Conservation (phyloP, 495 filamentous ascomycete species). For the Schizothecium vesticola region DNA sequence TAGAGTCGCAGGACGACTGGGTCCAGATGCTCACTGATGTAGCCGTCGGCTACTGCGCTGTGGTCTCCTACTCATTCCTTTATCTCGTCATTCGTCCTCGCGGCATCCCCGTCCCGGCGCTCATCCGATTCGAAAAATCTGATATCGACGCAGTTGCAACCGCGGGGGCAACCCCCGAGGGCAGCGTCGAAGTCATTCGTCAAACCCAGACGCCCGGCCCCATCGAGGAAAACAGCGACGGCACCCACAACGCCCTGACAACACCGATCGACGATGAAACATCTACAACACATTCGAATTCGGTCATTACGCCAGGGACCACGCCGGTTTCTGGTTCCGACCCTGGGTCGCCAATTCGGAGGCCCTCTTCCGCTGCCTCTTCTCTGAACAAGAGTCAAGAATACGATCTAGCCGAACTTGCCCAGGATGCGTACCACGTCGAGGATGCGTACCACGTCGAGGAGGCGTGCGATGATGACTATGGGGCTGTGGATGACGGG, state of each 20-base stretch:
- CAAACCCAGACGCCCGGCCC: neutral
- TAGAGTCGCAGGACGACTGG: neutral
- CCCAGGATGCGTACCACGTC: neutral
- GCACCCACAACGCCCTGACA: neutral
- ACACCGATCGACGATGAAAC: neutral
- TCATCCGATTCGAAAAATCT: neutral
- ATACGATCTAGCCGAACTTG: neutral
- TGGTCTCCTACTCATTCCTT: neutral
- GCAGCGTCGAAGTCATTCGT: neutral
- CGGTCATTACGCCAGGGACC: neutral
- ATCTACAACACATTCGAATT: neutral
- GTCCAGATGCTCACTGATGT: neutral
- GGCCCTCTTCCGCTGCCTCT: neutral
- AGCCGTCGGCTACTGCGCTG: neutral
- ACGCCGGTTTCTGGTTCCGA: neutral
- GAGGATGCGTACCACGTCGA: neutral
- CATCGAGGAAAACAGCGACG: neutral
- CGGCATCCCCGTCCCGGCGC: neutral
- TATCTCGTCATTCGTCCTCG: neutral
- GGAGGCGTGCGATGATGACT: constrained; percentile 18
- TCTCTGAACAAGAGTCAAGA: neutral
- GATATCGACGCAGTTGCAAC: too few species aligned
- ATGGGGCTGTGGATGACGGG: constrained; percentile 8
- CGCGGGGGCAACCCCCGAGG: neutral
- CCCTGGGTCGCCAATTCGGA: neutral